phyloP scores from a whole-genome alignment of 108 stramenopile species.

The Cylindrotheca fusiformis region DNA sequence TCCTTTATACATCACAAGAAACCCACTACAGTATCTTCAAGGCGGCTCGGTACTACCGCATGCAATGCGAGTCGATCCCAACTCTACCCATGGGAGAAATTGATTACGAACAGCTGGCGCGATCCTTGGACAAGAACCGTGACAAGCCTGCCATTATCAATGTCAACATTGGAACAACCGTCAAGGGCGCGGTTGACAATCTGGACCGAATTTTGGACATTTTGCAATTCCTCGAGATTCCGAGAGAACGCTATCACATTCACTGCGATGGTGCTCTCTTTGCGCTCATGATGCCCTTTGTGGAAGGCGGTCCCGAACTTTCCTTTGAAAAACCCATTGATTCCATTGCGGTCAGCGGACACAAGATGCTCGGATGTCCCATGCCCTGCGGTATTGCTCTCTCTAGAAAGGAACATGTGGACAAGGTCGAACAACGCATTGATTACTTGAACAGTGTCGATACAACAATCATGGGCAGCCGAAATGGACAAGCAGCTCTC shows the following conservation, averaged over 20 bases:
- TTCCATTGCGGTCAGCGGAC: constrained; percentile 83
- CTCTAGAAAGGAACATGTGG: constrained; percentile 81
- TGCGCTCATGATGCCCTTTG: constrained; percentile 90
- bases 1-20: constrained; percentile 75
- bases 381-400: constrained; percentile 90
- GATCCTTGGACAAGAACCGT: constrained; percentile 63
- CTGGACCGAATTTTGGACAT: constrained; percentile 83
- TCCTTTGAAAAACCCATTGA: constrained; percentile 85
- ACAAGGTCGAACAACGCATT: constrained; percentile 79
- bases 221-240: constrained; percentile 63
- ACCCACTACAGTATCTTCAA: constrained; percentile 87
- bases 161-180: constrained; percentile 90
- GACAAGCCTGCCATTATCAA: constrained; percentile 84
- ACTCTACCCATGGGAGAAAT: constrained; percentile 90
- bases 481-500: constrained; percentile 58
- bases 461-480: constrained; percentile 55
- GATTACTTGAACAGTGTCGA: constrained; percentile 76
- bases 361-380: constrained; percentile 90
- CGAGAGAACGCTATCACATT: constrained; percentile 80
- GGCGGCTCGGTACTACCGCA: constrained; percentile 85
- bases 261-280: constrained; percentile 89
- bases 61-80: constrained; percentile 81
- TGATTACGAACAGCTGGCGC: constrained; percentile 69
- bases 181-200: constrained; percentile 90
- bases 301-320: constrained; percentile 76